Conservation (phyloP, 2,329 filamentous ascomycete genomes). For the Pseudogymnoascus sp. region DNA sequence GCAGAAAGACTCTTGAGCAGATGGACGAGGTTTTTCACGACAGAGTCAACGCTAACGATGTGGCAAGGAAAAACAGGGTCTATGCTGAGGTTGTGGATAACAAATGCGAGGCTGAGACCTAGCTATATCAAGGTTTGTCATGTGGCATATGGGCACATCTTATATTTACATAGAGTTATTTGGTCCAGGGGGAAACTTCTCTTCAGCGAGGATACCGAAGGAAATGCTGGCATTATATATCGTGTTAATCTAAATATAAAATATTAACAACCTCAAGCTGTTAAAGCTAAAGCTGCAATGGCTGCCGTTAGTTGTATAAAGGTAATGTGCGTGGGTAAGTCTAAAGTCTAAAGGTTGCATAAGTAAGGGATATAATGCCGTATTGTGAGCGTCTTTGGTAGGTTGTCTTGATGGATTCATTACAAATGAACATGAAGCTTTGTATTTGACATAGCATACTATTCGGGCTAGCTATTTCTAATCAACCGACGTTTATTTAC, state of each 20-base stretch:
- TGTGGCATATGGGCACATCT: neutral
- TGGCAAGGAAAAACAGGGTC: neutral
- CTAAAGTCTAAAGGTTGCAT: neutral
- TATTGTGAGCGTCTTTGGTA: neutral
- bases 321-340: neutral
- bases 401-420: neutral
- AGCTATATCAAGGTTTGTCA: neutral
- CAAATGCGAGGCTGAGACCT: neutral
- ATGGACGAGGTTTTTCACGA: slow-evolving; percentile 39
- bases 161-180: neutral
- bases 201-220: neutral
- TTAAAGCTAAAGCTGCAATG: neutral
- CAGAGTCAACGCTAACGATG: neutral
- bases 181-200: neutral
- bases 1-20: slow-evolving; percentile 46
- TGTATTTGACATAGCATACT: neutral
- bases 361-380: neutral
- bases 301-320: neutral
- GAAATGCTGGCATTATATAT: neutral
- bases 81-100: neutral
- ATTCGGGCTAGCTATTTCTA: neutral
- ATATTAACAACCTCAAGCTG: neutral
- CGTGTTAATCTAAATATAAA: neutral
- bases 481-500: neutral
- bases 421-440: neutral